These are phyloP conservation scores for Rhizopus stolonifer DNA, from an alignment of 371 early-diverging fungal genomes.

Conservation along the genomic window DNA sequence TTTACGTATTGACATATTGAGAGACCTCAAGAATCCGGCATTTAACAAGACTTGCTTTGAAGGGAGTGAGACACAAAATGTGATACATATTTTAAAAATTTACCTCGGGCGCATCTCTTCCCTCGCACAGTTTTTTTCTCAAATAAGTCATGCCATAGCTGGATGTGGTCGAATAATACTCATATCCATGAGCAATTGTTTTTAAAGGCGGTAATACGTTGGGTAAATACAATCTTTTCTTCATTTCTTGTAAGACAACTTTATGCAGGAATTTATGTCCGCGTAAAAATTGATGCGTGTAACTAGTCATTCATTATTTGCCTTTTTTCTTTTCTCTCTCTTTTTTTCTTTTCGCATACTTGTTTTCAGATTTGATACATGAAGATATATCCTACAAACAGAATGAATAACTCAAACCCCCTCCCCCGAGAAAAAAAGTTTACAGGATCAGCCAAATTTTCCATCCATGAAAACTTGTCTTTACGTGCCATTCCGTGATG, in stretches of 20 bases:
- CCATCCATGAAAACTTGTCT: constrained; percentile 65
- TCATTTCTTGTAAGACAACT: constrained; percentile 55
- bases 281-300: constrained; percentile 27
- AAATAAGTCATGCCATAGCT: constrained; percentile 60
- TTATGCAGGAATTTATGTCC: constrained; percentile 36
- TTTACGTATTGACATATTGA: constrained; percentile 58
- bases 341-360: constrained; percentile 29
- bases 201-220: constrained; percentile 51
- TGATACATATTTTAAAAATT: neutral
- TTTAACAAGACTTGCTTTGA: constrained; percentile 57
- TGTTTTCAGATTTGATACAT: constrained; percentile 60
- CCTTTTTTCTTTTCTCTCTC: neutral
- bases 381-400: constrained; percentile 44
- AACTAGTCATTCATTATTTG: constrained; percentile 16
- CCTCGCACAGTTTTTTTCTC: constrained; percentile 47
- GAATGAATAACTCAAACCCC: too few relatives aligned
- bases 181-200: constrained; percentile 57
- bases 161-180: constrained; percentile 63
- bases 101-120: constrained; percentile 49
- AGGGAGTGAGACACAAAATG: neutral
- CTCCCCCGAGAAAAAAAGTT: too few relatives aligned
- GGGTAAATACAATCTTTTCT: constrained; percentile 45
- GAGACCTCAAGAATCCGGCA: constrained; percentile 52
- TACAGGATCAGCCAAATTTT: constrained; percentile 54
- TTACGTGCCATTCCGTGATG: constrained; percentile 46